phyloP scores from a whole-genome alignment of 2,329 filamentous ascomycete species.

The Calonectria pseudoturangicola region DNA sequence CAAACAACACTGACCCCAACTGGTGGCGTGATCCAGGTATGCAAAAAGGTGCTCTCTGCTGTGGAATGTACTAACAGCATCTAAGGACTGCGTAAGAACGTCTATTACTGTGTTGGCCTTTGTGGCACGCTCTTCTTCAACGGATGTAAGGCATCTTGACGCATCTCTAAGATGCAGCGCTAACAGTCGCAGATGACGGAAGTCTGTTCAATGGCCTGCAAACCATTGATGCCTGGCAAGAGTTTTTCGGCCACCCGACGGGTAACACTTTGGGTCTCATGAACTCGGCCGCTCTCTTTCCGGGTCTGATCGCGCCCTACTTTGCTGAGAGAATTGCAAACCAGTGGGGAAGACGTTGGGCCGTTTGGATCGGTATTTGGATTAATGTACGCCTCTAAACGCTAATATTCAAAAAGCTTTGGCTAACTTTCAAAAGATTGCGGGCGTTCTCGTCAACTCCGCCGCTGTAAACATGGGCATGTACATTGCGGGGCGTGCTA shows the following conservation, averaged over 20 bases:
- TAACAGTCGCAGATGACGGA: slow-evolving; percentile 6
- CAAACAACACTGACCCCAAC: slow-evolving; percentile 10
- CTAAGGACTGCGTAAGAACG: slow-evolving; percentile 2
- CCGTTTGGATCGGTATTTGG: slow-evolving; percentile 21
- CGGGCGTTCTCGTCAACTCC: slow-evolving; percentile 4
- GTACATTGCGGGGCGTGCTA: slow-evolving; percentile 12
- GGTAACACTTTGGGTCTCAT: slow-evolving; percentile 12
- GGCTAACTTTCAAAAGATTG: neutral
- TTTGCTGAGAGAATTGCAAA: slow-evolving; percentile 5
- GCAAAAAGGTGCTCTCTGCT: neutral
- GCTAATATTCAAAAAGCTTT: neutral
- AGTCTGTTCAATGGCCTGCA: slow-evolving; percentile 15
- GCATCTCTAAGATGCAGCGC: too few relatives aligned
- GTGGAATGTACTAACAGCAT: neutral
- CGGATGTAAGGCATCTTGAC: neutral
- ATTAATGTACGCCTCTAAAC: neutral
- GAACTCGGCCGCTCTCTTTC: slow-evolving; percentile 9
- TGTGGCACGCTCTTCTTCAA: slow-evolving; percentile 10
- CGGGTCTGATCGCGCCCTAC: neutral
- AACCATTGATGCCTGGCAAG: slow-evolving; percentile 20
- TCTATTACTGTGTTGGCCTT: slow-evolving; percentile 19
- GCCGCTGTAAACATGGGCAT: slow-evolving; percentile 9
- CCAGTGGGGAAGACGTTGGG: slow-evolving; percentile 15
- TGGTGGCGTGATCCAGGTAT: slow-evolving; percentile 24
- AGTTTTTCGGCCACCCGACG: slow-evolving; percentile 12